These are phyloP conservation scores for Lachancea quebecensis DNA, from an alignment of 805 yeast genomes.

Conservation along the genomic window DNA sequence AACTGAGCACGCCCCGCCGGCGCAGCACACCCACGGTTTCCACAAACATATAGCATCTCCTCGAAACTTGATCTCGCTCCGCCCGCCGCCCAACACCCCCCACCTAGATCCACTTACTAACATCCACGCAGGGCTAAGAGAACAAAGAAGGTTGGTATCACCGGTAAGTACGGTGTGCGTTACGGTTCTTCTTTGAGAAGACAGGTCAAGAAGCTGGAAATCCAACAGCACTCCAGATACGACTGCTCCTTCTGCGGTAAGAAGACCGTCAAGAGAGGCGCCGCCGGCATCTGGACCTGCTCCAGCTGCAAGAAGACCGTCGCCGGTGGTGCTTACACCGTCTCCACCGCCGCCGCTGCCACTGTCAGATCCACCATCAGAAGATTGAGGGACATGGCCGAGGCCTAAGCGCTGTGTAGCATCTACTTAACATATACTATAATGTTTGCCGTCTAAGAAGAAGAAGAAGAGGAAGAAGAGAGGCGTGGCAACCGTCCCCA, in stretches of 20 bases:
- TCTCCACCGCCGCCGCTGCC: slow-evolving; percentile 99
- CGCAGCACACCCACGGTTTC: too few species aligned
- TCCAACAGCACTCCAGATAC: slow-evolving; percentile 98
- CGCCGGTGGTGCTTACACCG: slow-evolving; percentile 99
- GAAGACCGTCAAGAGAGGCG: slow-evolving; percentile 94
- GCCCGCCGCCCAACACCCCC: too few species aligned
- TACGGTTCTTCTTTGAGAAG: slow-evolving; percentile 99
- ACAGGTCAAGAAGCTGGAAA: slow-evolving; percentile 98
- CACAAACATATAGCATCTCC: too few species aligned
- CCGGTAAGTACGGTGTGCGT: slow-evolving; percentile 99
- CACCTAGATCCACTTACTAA: slow-evolving; percentile 1
- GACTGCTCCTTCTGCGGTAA: slow-evolving; percentile 99
- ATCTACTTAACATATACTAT: slow-evolving; percentile 7
- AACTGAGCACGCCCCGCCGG: too few species aligned
- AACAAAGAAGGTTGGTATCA: slow-evolving; percentile 99
- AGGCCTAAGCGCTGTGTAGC: slow-evolving; percentile 61
- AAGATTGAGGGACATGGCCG: slow-evolving; percentile 99
- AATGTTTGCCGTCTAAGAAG: neutral
- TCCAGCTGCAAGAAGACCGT: slow-evolving; percentile 90
- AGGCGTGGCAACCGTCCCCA: too few species aligned
- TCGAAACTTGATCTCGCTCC: too few species aligned
- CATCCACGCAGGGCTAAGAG: slow-evolving; percentile 81
- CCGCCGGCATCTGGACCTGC: slow-evolving; percentile 99
- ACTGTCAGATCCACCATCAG: slow-evolving; percentile 99
- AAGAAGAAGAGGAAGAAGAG: too few species aligned